Evolutionary conservation across 2,329 filamentous ascomycete species (phyloP), one percentile per base, ranked within the genome.

Genomic region (Pseudocercospora vitis): DNA sequence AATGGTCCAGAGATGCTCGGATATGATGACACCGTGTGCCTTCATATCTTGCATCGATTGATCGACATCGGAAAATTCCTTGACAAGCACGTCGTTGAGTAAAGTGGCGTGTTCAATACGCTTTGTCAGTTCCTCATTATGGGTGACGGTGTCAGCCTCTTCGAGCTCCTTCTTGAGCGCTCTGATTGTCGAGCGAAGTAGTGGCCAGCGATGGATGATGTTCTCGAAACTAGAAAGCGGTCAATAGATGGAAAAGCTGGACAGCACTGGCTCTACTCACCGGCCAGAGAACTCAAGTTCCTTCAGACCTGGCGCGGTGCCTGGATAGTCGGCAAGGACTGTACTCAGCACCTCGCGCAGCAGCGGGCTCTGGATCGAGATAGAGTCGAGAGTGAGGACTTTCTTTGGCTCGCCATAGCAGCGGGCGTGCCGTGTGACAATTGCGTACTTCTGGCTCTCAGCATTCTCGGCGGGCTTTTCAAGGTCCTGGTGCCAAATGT

Each of bases 151-250:
- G 9, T 24, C 8, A 18, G 24, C n/a, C 19, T 51, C 18, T 19
- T 21, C 32, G 28, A 37, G 46, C 18, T 59, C 35, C 8, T 53
- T 21, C 35, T 60, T 58, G 12, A 69, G 53, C n/a, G 57, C 49
- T 11, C 54, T 50, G 19, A 70, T 66, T 1, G 84, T 74, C 5
- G 71, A 63, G 1, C 75, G 58, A 7, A 75, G 59, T 33, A 71
- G 67, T 0, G 65, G 71, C 83, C 84, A 88, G 26, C 85, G 78
- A 68, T 89, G 84, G 33, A 87, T 81, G 45, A 89, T 81, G 0
- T 82, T 81, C 59, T 80, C 73, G 56, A 87, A 88, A 0, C 59
- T 56, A 7, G n/a, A 32, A 7, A 33, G 51, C 2, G 35, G n/a
- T 21, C 6, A 33, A 18, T n/a, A 23, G 28, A 9, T 16, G 18